Evolutionary conservation across 345 rosid genomes (phyloP), one percentile per base, ranked within the genome.

Genomic region (Reutealis trisperma): DNA sequence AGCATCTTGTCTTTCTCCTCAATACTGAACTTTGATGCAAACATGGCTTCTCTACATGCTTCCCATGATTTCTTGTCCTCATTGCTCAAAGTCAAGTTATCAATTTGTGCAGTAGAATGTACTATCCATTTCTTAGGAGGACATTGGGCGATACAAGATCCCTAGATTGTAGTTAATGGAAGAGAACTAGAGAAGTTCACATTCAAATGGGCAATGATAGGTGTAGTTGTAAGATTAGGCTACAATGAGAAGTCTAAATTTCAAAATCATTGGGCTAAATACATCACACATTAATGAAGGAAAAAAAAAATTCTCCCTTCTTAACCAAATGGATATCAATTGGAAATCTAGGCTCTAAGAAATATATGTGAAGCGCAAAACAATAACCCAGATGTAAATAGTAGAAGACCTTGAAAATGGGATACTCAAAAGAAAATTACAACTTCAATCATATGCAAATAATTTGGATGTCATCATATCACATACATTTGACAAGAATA

Each of bases 1-100:
- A 93, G 97, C 45, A 95, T 90, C 90, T 93, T 93, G 85, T 90
- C 98, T 82, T 87, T 83, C 83, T 93, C 99, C 67, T 89, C 90
- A 1, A 41, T 44, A 27, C 85, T 86, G 83, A 95, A 90, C 70
- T 78, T 75, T 54, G 93, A 92, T 60, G 83, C 85, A 21, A 92
- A 87, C 34, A 95, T 67, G 14, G 92, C 86, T 82, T 88, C 88
- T 82, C 89, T 86, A 81, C 97, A 87, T 80, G 91, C 87, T 90
- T 93, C 92, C 99, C 98, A 92, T 71, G 89, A 77, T 79, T 83
- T 84, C 70, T 76, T 83, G 66, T 90, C 94, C 78, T 85, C 90
- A 57, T 85, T 82, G n/a, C 73, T 85, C 67, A 85, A 76, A 37
- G 75, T 76, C 65, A 61, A 32, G 52, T 63, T 73, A 34, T 81